A percentile compares a stretch with the other conserved stretches of the same genome.
Evolutionary conservation across 1,284 basidiomycete species (phyloP).

Genomic region (Marasmius fiardii): DNA sequence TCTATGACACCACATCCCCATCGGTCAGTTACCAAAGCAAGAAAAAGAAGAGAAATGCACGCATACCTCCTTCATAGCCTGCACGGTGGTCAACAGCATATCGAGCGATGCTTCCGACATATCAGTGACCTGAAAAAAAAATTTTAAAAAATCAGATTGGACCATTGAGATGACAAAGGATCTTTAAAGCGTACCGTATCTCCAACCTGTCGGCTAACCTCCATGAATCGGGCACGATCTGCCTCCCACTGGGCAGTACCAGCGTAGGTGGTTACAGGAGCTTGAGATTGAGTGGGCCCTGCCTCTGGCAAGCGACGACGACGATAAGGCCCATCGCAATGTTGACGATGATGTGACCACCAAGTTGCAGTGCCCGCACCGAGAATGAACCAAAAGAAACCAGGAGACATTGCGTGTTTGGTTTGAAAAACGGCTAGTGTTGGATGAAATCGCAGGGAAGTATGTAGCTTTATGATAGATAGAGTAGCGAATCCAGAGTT

Average conservation of each 20-base stretch:
- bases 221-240: background rate
- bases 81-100: background rate
- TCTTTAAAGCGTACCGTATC: conserved; percentile 2
- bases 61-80: conserved; percentile 3
- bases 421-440: too few species aligned
- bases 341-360: conserved; percentile 2
- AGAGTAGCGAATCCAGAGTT: too few species aligned
- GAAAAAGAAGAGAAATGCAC: background rate
- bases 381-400: conserved; percentile 5
- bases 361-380: conserved; percentile 5
- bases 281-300: background rate
- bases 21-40: background rate
- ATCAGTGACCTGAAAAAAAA: background rate
- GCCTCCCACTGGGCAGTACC: background rate
- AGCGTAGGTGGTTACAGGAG: background rate
- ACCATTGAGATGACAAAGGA: background rate
- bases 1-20: background rate
- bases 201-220: conserved; percentile 1
- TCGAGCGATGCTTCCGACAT: conserved; percentile 6
- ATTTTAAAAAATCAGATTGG: background rate
- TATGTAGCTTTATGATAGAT: background rate
- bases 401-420: background rate
- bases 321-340: background rate
- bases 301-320: background rate
- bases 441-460: background rate